A percentile compares a stretch with the other conserved stretches of the same genome.
Evolutionary conservation across 345 rosid species (phyloP).

Genomic region (Populus nigra): DNA sequence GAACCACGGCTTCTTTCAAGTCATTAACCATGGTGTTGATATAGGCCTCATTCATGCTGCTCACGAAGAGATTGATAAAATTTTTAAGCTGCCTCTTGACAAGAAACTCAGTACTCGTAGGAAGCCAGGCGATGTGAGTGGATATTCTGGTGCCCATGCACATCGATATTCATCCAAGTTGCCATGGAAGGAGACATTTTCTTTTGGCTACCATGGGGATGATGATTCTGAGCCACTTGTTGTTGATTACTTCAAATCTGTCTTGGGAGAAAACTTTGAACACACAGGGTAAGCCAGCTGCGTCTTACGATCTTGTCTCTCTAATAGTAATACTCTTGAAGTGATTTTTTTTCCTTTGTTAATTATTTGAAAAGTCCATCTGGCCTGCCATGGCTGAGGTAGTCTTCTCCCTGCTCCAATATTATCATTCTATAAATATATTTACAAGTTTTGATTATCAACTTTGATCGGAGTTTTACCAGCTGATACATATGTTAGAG

Average conservation of each 20-base stretch:
- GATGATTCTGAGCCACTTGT: constrained; percentile 16
- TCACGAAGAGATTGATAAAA: constrained; percentile 26
- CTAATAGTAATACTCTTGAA: neutral
- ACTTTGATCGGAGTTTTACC: too few relatives aligned
- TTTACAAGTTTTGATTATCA: neutral
- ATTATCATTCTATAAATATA: neutral
- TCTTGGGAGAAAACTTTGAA: constrained; percentile 46
- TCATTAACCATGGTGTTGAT: constrained; percentile 54
- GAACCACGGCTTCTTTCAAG: constrained; percentile 62
- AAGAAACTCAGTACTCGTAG: constrained; percentile 37
- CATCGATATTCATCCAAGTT: constrained; percentile 48
- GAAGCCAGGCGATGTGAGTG: constrained; percentile 35
- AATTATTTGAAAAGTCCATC: neutral
- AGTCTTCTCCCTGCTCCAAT: neutral
- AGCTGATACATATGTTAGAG: too few relatives aligned
- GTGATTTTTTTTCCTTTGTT: neutral
- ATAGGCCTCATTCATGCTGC: constrained; percentile 36
- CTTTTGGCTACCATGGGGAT: constrained; percentile 32
- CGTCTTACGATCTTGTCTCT: neutral
- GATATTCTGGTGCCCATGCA: constrained; percentile 56
- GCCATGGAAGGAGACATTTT: constrained; percentile 69
- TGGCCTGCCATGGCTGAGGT: neutral
- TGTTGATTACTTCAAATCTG: constrained; percentile 41
- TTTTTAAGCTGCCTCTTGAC: constrained; percentile 42
- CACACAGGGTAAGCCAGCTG: constrained; percentile 40